Base-by-base conservation (phyloP, 2,329 filamentous ascomycete species). In the Hypomyces perniciosus region DNA sequence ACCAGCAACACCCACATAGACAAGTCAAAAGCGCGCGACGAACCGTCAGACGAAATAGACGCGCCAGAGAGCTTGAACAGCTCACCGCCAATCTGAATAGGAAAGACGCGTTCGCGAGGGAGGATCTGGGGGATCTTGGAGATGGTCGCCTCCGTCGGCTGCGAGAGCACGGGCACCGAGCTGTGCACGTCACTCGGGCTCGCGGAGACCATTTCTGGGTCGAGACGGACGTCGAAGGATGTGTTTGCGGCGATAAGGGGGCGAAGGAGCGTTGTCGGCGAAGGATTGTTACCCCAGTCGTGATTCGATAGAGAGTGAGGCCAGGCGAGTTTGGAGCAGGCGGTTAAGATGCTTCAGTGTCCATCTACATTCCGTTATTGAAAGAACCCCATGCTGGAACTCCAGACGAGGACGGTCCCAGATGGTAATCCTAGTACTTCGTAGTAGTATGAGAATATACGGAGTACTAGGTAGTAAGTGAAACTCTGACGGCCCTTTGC, bases 51-150 rank as follows among this genome's bases (percentile, higher is more conserved):
- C 12, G 84, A 87, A 44, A 88, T 72, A 2, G 85, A 88, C 20
- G 85, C 85, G 29, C 85, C 85, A 2, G 85, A 88, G 46, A 88
- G 75, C 65, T 86, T 83, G 62, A 88, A 88, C 46, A 88, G 70
- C 67, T 86, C 81, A 12, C 80, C 80, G 13, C 85, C 85, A 58
- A 88, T 86, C 68, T 88, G 85, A 54, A 88, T 84, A 2, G 85
- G 84, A 55, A 88, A 89, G 13, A 88, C 84, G 59, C 84, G 83
- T 63, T 86, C 83, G 57, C 85, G 82, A 3, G 85, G 85, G 13
- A 88, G 72, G 47, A 83, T 75, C 42, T 70, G 71, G 28, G 78
- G 79, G 44, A 83, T 82, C 57, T 72, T 72, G 56, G 67, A 65
- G 48, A 76, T 65, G 52, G 54, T 62, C n/a, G 58, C 56, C 46